Conservation (phyloP, 1,284 basidiomycete genomes). For the Cutaneotrichosporon mucoides region DNA sequence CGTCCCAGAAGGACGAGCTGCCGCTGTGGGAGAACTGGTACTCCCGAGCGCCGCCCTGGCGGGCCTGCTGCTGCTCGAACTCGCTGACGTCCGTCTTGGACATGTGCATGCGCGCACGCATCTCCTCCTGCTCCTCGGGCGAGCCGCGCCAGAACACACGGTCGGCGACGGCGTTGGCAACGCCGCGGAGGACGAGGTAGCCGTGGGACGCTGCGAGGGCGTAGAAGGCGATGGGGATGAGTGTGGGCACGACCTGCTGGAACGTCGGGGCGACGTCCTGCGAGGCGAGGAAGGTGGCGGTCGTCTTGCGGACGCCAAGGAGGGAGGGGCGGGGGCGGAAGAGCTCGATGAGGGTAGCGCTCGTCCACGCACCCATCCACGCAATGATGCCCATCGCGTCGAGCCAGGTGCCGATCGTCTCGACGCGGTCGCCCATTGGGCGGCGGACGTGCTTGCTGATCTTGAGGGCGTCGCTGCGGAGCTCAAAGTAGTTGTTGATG, state of each 20-base stretch:
- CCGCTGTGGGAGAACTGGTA: constrained; percentile 4
- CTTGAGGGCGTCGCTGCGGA: constrained; percentile 92
- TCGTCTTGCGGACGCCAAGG: constrained; percentile 6
- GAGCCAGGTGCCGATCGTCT: constrained; percentile 92
- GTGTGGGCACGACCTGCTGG: constrained; percentile 34
- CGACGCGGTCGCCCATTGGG: constrained; percentile 78
- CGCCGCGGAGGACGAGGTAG: constrained; percentile 63
- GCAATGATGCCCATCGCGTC: constrained; percentile 79
- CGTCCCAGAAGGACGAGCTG: constrained; percentile 38
- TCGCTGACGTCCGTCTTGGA: neutral
- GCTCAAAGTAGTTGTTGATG: constrained; percentile 78
- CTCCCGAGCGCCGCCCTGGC: neutral
- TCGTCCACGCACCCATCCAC: constrained; percentile 80
- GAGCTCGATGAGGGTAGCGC: constrained; percentile 78
- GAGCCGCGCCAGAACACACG: constrained; percentile 68
- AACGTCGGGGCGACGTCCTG: constrained; percentile 30
- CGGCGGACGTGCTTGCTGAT: constrained; percentile 79
- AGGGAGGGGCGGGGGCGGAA: constrained; percentile 55
- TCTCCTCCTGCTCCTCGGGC: constrained; percentile 53
- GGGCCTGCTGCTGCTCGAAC: no score
- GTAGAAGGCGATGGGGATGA: constrained; percentile 66
- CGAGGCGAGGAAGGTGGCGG: constrained; percentile 31
- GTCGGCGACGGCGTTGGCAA: constrained; percentile 69
- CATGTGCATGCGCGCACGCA: constrained; percentile 1
- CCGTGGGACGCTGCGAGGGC: constrained; percentile 74